Evolutionary conservation across 108 stramenopile species (phyloP).

Genomic region (Skeletonema marinoi): DNA sequence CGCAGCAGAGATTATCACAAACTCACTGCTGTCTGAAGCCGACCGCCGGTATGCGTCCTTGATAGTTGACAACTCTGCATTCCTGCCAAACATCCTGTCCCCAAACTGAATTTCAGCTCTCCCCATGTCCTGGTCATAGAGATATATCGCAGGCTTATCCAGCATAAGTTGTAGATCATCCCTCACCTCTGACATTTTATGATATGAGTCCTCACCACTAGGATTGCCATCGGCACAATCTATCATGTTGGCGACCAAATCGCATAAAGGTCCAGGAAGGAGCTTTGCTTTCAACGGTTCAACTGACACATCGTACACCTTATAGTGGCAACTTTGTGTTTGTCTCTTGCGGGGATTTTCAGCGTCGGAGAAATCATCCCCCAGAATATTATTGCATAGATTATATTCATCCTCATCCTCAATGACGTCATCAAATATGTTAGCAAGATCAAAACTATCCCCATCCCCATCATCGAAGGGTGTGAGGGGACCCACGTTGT

Average conservation of each 20-base stretch:
- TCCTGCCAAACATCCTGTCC: neutral
- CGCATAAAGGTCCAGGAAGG: slow-evolving; percentile 14
- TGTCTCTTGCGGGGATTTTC: neutral
- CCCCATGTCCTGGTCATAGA: neutral
- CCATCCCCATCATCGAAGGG: neutral
- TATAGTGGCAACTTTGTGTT: neutral
- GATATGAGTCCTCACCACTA: too few species aligned
- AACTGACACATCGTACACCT: neutral
- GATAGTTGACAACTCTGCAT: too few species aligned
- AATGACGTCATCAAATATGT: neutral
- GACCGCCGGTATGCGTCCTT: neutral
- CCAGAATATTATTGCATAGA: neutral
- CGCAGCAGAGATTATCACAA: too few species aligned
- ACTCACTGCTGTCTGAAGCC: too few species aligned
- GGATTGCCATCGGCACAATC: too few species aligned
- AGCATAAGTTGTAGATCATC: too few species aligned
- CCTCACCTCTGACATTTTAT: too few species aligned
- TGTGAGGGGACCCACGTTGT: neutral
- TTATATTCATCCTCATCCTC: neutral
- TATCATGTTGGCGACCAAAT: slow-evolving; percentile 10
- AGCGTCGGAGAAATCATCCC: neutral
- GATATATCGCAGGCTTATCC: too few species aligned
- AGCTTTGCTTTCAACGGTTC: slow-evolving; percentile 12
- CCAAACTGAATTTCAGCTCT: slow-evolving; percentile 8
- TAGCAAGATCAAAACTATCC: neutral